Evolutionary conservation across 164 flowering plant species (phyloP).

Genomic region (Akebia trifoliata): DNA sequence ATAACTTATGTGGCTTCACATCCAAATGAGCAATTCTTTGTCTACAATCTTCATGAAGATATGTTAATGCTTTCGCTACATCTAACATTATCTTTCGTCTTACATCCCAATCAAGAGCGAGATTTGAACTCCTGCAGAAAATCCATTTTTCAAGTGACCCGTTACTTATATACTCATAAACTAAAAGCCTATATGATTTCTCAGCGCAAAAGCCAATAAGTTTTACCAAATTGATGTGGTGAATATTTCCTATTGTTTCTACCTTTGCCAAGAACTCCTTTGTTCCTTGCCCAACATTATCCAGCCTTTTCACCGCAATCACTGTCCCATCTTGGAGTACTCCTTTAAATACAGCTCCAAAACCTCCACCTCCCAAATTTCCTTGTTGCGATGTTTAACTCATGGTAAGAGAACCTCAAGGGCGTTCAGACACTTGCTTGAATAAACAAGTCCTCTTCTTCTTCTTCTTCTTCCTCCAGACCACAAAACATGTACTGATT

Average conservation of each 20-base stretch:
- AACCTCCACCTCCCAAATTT: constrained; percentile 23
- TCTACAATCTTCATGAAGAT: constrained; percentile 30
- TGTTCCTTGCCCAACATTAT: background rate
- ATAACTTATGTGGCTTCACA: constrained; percentile 20
- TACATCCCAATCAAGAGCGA: constrained; percentile 16
- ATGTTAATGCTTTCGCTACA: constrained; percentile 18
- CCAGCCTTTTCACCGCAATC: background rate
- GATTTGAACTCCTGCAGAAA: constrained; percentile 2
- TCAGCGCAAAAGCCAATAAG: background rate
- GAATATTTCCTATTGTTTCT: background rate
- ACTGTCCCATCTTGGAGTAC: background rate
- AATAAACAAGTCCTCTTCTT: background rate
- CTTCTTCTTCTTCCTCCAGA: background rate
- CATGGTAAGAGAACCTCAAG: constrained; percentile 20
- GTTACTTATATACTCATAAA: background rate
- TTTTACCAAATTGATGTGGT: constrained; percentile 4
- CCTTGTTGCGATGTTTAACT: constrained; percentile 15
- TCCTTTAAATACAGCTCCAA: constrained; percentile 5
- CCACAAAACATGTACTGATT: background rate
- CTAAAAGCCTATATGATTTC: background rate
- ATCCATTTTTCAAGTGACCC: constrained; percentile 25
- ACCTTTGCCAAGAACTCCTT: background rate
- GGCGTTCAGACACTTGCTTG: constrained; percentile 12
- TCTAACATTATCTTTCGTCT: constrained; percentile 11
- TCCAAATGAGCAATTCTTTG: constrained; percentile 25